These are phyloP conservation scores for Penicillium polonicum DNA, from an alignment of 2,329 filamentous ascomycete species.

Conservation along the genomic window DNA sequence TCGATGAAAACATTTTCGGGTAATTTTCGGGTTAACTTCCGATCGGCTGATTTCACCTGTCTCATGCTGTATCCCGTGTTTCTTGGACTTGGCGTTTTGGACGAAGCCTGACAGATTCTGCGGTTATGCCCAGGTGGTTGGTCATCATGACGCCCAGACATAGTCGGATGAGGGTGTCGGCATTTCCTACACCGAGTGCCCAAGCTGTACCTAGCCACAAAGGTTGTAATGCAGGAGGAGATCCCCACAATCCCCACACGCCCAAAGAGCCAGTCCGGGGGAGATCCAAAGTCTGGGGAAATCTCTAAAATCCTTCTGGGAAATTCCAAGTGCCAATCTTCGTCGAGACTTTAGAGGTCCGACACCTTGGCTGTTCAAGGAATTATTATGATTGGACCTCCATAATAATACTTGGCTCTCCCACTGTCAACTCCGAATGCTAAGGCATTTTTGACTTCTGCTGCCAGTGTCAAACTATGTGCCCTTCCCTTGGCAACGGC, in stretches of 20 bases:
- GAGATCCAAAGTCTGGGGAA: constrained; percentile 13
- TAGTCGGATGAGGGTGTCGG: not conserved
- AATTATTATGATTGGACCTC: not conserved
- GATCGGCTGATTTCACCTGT: not conserved
- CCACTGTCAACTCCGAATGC: not conserved
- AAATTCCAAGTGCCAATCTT: not conserved
- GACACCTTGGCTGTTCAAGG: not conserved
- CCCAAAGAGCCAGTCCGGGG: not conserved
- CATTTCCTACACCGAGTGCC: not conserved
- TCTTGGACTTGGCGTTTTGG: constrained; percentile 1
- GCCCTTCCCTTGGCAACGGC: constrained; percentile 12
- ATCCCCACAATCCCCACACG: constrained; percentile 1
- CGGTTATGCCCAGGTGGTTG: constrained; percentile 4
- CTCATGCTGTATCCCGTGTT: not conserved
- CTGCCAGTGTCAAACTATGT: not conserved
- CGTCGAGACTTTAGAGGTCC: not conserved
- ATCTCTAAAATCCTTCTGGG: not conserved
- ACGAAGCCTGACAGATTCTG: not conserved
- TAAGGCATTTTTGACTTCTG: not conserved
- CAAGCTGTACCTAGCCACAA: not conserved
- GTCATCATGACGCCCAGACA: not conserved
- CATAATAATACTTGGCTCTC: not conserved
- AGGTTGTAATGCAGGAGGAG: not conserved
- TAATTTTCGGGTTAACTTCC: not conserved
- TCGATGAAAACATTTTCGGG: not conserved